These are phyloP conservation scores for Pyronema domesticum DNA, from an alignment of 495 filamentous ascomycete species.

Conservation along the genomic window DNA sequence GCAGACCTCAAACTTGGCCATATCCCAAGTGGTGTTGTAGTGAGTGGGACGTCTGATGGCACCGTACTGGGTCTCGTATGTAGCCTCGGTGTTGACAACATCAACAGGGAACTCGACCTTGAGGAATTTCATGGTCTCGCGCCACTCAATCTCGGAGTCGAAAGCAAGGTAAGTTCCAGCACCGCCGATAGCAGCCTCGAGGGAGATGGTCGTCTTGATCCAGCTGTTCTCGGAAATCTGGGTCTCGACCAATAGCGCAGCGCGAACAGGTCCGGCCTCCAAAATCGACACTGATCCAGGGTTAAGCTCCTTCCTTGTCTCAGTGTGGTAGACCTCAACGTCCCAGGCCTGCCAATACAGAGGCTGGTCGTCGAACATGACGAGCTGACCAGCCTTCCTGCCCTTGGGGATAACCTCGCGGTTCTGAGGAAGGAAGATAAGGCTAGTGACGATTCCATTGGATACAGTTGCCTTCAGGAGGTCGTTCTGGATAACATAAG, in stretches of 20 bases:
- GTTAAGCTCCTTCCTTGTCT: constrained; percentile 59
- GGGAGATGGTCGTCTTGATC: constrained; percentile 70
- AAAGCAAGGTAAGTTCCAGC: constrained; percentile 60
- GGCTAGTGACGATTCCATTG: constrained; percentile 59
- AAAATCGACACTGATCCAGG: constrained; percentile 46
- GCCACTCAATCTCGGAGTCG: constrained; percentile 73
- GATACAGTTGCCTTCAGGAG: constrained; percentile 54
- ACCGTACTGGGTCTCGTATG: constrained; percentile 89
- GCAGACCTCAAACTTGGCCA: constrained; percentile 98
- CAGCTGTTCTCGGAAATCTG: constrained; percentile 74
- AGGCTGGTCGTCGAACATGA: constrained; percentile 95
- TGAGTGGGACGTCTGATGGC: constrained; percentile 70
- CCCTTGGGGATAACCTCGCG: constrained; percentile 67
- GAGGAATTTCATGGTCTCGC: constrained; percentile 89
- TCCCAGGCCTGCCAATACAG: constrained; percentile 99
- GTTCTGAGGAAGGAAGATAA: constrained; percentile 50
- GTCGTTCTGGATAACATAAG: constrained; percentile 62
- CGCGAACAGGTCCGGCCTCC: constrained; percentile 57
- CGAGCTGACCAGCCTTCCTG: constrained; percentile 71
- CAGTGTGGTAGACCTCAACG: constrained; percentile 87
- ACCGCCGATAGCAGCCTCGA: constrained; percentile 45
- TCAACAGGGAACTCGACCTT: constrained; percentile 98
- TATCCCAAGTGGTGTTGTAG: constrained; percentile 54
- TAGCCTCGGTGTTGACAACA: constrained; percentile 64
- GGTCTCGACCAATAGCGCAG: constrained; percentile 61